phyloP scores from a whole-genome alignment of 768 basidiomycete species.

The Lyophyllum semitale region DNA sequence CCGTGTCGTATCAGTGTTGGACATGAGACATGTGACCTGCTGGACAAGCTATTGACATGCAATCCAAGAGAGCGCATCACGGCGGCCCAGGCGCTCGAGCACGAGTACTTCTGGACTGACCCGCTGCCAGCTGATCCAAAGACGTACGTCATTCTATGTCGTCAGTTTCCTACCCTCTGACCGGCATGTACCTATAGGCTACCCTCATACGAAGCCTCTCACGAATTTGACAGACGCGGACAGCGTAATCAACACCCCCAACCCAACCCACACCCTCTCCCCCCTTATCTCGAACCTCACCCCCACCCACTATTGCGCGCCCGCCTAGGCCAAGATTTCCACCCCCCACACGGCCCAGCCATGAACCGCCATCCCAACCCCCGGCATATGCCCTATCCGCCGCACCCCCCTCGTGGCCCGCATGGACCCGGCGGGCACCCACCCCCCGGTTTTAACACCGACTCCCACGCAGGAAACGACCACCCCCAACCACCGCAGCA shows the following conservation, averaged over 20 bases:
- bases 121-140: slow-evolving; percentile 87
- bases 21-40: slow-evolving; percentile 73
- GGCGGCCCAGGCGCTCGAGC: slow-evolving; percentile 83
- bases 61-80: slow-evolving; percentile 86
- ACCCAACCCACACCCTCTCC: neutral
- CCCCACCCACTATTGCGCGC: neutral
- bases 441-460: neutral
- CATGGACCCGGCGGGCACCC: neutral
- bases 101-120: slow-evolving; percentile 93
- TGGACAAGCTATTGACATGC: slow-evolving; percentile 80
- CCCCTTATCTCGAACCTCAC: slow-evolving; percentile 1
- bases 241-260: slow-evolving; percentile 21
- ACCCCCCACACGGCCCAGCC: neutral
- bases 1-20: slow-evolving; percentile 50
- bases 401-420: slow-evolving; percentile 37
- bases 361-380: slow-evolving; percentile 6
- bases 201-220: slow-evolving; percentile 78
- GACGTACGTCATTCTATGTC: slow-evolving; percentile 46
- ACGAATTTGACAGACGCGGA: slow-evolving; percentile 54
- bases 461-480: neutral
- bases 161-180: neutral
- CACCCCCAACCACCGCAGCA: slow-evolving; percentile 2
- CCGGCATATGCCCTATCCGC: slow-evolving; percentile 42
- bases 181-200: slow-evolving; percentile 41
- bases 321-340: slow-evolving; percentile 24